Conservation (phyloP, 768 basidiomycete genomes). For the Gymnopilus dilepis region DNA sequence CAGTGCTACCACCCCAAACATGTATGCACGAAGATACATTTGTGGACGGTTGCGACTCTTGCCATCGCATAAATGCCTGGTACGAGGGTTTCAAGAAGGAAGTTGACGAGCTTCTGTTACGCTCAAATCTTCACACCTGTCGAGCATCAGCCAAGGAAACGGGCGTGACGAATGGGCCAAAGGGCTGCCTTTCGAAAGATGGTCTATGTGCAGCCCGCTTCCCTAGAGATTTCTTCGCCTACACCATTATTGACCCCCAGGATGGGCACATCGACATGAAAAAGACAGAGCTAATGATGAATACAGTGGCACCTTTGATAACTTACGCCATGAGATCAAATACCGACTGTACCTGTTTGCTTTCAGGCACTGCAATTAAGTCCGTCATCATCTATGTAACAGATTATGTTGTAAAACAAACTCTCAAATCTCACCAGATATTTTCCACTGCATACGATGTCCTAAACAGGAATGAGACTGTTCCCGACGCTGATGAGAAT, state of each 20-base stretch:
- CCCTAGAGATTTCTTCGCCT: slow-evolving; percentile 31
- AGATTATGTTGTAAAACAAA: slow-evolving; percentile 48
- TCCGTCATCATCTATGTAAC: slow-evolving; percentile 43
- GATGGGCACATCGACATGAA: slow-evolving; percentile 37
- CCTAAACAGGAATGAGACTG: slow-evolving; percentile 33
- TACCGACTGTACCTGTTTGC: slow-evolving; percentile 42
- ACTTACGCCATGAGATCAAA: slow-evolving; percentile 44
- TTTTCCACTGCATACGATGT: slow-evolving; percentile 37
- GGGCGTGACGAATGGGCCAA: not conserved
- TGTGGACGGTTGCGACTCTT: no score
- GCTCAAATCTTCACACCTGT: not conserved
- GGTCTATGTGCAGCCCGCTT: slow-evolving; percentile 40
- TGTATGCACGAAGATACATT: no score
- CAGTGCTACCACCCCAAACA: no score
- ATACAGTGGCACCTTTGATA: slow-evolving; percentile 35
- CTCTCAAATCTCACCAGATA: slow-evolving; percentile 42
- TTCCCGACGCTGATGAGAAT: slow-evolving; percentile 21
- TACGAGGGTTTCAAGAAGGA: no score
- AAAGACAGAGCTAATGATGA: slow-evolving; percentile 41
- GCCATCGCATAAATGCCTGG: no score
- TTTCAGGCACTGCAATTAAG: slow-evolving; percentile 47
- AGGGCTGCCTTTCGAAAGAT: slow-evolving; percentile 35
- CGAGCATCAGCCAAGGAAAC: not conserved
- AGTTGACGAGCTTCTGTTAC: no score
- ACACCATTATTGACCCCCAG: slow-evolving; percentile 29